Percentiles rank a stretch among this genome's conserved stretches.
Evolutionary conservation across 2,329 filamentous ascomycete species (phyloP).

Genomic region (Emmonsiellopsis sp.): DNA sequence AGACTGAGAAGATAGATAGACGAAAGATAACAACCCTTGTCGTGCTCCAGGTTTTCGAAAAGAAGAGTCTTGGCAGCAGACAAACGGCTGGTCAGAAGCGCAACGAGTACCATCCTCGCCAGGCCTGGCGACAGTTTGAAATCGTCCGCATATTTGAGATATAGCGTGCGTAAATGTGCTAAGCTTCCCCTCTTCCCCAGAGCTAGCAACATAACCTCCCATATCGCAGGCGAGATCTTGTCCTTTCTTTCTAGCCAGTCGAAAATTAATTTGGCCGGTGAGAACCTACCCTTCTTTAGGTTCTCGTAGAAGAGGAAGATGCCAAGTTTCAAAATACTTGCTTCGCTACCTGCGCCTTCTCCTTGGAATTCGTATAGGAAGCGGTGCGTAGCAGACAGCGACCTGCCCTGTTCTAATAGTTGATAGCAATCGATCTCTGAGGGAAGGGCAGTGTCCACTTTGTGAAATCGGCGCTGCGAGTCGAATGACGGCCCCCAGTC

Average conservation of each 20-base stretch:
- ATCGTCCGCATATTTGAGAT: constrained; percentile 18
- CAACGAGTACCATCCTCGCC: constrained; percentile 27
- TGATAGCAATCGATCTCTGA: too few relatives aligned
- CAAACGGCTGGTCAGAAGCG: constrained; percentile 29
- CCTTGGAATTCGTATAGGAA: constrained; percentile 21
- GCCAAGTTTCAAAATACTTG: constrained; percentile 21
- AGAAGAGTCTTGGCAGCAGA: constrained; percentile 29
- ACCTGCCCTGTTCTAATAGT: constrained; percentile 8
- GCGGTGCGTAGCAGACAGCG: constrained; percentile 29
- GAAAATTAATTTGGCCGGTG: constrained; percentile 30
- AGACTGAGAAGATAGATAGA: constrained; percentile 29
- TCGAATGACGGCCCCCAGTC: neutral
- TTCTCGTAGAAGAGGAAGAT: constrained; percentile 26
- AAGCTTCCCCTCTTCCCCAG: constrained; percentile 27
- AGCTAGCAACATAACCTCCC: constrained; percentile 28
- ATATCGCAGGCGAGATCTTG: constrained; percentile 24
- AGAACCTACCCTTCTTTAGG: constrained; percentile 28
- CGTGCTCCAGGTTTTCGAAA: constrained; percentile 23
- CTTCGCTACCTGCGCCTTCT: constrained; percentile 17
- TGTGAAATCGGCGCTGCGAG: neutral
- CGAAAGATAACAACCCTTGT: constrained; percentile 26
- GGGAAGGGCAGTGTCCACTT: neutral
- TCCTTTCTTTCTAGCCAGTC: constrained; percentile 25
- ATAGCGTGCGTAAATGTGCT: constrained; percentile 29
- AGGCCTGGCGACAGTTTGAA: constrained; percentile 24